Evolutionary conservation across 1,284 basidiomycete genomes (phyloP).

Genomic region (Singerocomus rubriflavus): DNA sequence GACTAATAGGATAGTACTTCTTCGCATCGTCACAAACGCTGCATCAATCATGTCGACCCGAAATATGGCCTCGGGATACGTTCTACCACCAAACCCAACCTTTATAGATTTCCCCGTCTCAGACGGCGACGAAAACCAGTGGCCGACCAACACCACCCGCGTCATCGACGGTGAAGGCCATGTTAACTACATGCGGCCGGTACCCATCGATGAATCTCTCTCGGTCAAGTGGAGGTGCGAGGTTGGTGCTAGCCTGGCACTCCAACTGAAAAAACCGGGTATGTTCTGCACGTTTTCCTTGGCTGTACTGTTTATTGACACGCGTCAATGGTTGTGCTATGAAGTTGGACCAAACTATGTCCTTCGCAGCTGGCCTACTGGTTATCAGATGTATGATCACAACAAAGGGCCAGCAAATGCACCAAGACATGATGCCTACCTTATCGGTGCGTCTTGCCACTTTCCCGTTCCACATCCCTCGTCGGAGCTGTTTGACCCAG

Average conservation of each 20-base stretch:
- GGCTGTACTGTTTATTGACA: neutral
- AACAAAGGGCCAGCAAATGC: slow-evolving; percentile 54
- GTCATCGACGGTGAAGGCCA: slow-evolving; percentile 54
- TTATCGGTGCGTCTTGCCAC: slow-evolving; percentile 53
- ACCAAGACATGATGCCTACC: slow-evolving; percentile 73
- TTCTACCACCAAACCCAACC: slow-evolving; percentile 49
- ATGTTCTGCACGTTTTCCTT: slow-evolving; percentile 17
- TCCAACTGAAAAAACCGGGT: slow-evolving; percentile 50
- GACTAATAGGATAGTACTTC: slow-evolving; percentile 15
- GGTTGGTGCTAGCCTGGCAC: slow-evolving; percentile 55
- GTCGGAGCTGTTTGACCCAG: slow-evolving; percentile 24
- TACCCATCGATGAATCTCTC: slow-evolving; percentile 47
- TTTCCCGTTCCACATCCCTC: neutral
- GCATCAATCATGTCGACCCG: slow-evolving; percentile 36
- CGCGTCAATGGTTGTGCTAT: neutral
- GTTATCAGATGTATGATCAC: slow-evolving; percentile 73
- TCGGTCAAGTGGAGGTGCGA: slow-evolving; percentile 59
- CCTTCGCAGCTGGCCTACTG: slow-evolving; percentile 59
- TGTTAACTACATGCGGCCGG: slow-evolving; percentile 65
- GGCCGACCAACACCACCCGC: slow-evolving; percentile 55
- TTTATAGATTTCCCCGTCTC: slow-evolving; percentile 58
- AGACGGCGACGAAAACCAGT: slow-evolving; percentile 52
- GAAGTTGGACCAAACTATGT: slow-evolving; percentile 57
- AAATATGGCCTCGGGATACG: slow-evolving; percentile 26
- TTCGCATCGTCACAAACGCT: neutral